Base-by-base conservation (phyloP, 2,329 filamentous ascomycete species). In the Cladosporium cucumerinum region DNA sequence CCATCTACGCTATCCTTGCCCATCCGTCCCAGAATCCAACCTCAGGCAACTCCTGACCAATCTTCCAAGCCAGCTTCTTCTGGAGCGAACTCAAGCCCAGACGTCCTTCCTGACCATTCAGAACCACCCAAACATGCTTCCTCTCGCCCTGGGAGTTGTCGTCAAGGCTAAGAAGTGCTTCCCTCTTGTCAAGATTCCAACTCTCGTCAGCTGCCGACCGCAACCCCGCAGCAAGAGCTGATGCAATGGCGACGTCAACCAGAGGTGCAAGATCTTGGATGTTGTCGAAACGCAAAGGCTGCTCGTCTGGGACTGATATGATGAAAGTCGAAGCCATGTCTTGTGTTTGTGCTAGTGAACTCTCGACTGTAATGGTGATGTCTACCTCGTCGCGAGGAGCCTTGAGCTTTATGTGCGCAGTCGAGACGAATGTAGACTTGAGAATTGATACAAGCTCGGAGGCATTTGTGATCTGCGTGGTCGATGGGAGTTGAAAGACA, bases 301-400 rank as follows among this genome's bases (percentile, higher is more conserved):
- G 10, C 7, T 34, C 26, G 25, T 46, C n/a, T 8, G 64, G 61
- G 1, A n/a, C 28, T 8, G 25, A 32, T 16, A 70, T 61, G 0
- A 59, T 39, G 61, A 68, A 67, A 12, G 48, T 36, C 21, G 76
- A 70, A 1, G 76, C 70, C 23, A 77, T 68, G 25, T 70, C 70
- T 46, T 59, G 55, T 2, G 43, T 71, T 0, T 64, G 62, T 28
- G 55, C 69, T 0, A 70, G 61, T 1, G 76, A 68, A 16, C 72
- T 70, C 36, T 71, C 69, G 8, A 79, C 39, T 68, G 69, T 18
- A 67, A 69, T 32, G 2, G 36, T 25, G 39, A 66, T 26, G 21
- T 30, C 39, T 1, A 30, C n/a, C 8, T 32, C 21, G 3, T 32
- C n/a, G 25, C 32, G 16, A 8, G 54, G 55, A 43, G 54, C 28